phyloP scores from a whole-genome alignment of 2,329 filamentous ascomycete species.

The Sodiomyces alkalinus region DNA sequence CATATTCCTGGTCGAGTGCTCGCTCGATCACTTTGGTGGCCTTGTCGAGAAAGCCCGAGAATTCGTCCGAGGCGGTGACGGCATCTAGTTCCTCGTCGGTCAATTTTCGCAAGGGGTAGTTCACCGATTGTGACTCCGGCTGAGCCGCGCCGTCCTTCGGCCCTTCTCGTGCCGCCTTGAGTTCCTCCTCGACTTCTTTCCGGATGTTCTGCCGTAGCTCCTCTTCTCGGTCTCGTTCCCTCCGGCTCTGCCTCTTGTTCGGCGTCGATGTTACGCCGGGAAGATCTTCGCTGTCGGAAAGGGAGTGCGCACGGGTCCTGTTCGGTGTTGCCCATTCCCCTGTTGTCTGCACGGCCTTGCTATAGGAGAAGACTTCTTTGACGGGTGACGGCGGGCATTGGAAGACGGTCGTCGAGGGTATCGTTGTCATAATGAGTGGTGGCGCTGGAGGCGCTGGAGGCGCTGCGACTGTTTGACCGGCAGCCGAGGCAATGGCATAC shows the following conservation, averaged over 20 bases:
- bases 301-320: conserved; percentile 36
- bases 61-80: conserved; percentile 83
- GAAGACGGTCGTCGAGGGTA: conserved; percentile 60
- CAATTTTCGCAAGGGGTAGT: conserved; percentile 67
- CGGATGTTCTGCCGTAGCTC: conserved; percentile 74
- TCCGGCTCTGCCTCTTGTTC: conserved; percentile 62
- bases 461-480: conserved; percentile 21
- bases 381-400: conserved; percentile 64
- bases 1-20: conserved; percentile 88
- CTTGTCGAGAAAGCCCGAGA: conserved; percentile 85
- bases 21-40: conserved; percentile 96
- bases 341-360: conserved; percentile 86
- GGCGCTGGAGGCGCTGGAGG: conserved; percentile 19
- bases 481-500: conserved; percentile 30
- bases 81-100: conserved; percentile 77
- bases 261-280: conserved; percentile 40
- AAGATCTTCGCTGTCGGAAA: conserved; percentile 48
- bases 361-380: conserved; percentile 86
- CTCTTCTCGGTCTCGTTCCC: conserved; percentile 72
- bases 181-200: conserved; percentile 83
- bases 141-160: conserved; percentile 33
- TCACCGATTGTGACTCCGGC: conserved; percentile 26
- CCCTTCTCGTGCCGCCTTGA: conserved; percentile 55
- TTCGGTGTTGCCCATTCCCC: conserved; percentile 52
- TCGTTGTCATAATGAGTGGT: conserved; percentile 58